phyloP scores from a whole-genome alignment of 1,284 basidiomycete species.

The Leccinum pallidistipes region DNA sequence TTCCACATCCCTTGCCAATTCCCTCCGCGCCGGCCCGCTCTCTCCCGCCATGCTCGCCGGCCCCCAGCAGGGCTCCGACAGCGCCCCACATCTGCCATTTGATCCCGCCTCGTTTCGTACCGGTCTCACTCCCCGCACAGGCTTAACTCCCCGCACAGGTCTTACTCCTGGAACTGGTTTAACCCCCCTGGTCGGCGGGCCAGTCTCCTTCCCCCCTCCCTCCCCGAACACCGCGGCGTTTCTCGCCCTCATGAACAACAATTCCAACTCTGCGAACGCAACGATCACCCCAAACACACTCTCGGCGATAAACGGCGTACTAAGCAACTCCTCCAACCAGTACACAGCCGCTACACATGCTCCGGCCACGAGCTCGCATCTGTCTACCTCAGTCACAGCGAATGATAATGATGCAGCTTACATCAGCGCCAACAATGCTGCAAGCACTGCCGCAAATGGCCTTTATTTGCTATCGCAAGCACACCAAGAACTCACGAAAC shows the following conservation, averaged over 20 bases:
- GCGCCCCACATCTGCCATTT: conserved; percentile 51
- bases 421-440: conserved; percentile 48
- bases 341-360: conserved; percentile 31
- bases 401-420: conserved; percentile 40
- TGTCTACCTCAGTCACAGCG: conserved; percentile 36
- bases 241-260: conserved; percentile 84
- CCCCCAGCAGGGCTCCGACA: conserved; percentile 52
- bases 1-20: conserved; percentile 61
- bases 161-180: conserved; percentile 79
- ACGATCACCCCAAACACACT: conserved; percentile 93
- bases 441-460: conserved; percentile 78
- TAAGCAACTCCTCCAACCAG: conserved; percentile 40
- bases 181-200: conserved; percentile 81
- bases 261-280: conserved; percentile 57
- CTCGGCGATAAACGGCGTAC: conserved; percentile 75
- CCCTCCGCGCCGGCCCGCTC: conserved; percentile 87
- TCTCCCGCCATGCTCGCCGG: conserved; percentile 95
- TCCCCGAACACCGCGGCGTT: conserved; percentile 93
- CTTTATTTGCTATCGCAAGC: conserved; percentile 92
- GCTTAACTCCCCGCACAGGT: conserved; percentile 83
- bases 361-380: conserved; percentile 31
- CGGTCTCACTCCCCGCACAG: conserved; percentile 74
- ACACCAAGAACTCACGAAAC: conserved; percentile 94
- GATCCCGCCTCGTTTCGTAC: conserved; percentile 80
- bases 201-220: conserved; percentile 77